Conservation (phyloP, 208 protist genomes). For the Angomonas ambiguus region DNA sequence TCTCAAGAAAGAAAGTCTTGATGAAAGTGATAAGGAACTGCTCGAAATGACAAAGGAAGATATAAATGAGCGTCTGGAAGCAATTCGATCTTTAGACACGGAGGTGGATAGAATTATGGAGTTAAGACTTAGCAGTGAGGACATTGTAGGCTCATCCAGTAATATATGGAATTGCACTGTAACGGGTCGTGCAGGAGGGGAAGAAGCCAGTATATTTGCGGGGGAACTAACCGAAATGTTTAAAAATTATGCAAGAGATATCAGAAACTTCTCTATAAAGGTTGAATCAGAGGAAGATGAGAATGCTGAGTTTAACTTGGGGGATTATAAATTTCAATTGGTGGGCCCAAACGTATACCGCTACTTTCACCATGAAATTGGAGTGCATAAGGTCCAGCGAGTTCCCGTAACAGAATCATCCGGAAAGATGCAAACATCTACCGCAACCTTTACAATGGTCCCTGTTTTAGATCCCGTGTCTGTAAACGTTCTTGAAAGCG, state of each 20-base stretch:
- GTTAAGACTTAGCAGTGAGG: constrained; percentile 55
- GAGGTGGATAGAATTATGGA: constrained; percentile 60
- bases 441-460: constrained; percentile 83
- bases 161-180: constrained; percentile 64
- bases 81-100: constrained; percentile 44
- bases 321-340: constrained; percentile 36
- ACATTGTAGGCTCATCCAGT: constrained; percentile 69
- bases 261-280: constrained; percentile 26
- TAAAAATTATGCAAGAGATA: constrained; percentile 50
- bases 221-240: constrained; percentile 75
- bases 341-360: constrained; percentile 72
- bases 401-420: constrained; percentile 83
- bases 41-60: constrained; percentile 73
- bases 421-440: constrained; percentile 91
- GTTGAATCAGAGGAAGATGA: constrained; percentile 12
- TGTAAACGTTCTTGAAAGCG: constrained; percentile 76
- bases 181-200: constrained; percentile 75
- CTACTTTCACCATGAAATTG: constrained; percentile 82
- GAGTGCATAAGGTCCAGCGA: constrained; percentile 89
- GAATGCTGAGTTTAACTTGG: neutral
- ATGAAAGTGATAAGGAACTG: constrained; percentile 60
- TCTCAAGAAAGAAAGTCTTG: constrained; percentile 9
- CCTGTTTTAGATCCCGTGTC: constrained; percentile 84
- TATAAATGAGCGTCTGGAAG: constrained; percentile 29
- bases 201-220: constrained; percentile 86